Conservation (phyloP, 495 filamentous ascomycete species). For the Aspergillus nidulans region DNA sequence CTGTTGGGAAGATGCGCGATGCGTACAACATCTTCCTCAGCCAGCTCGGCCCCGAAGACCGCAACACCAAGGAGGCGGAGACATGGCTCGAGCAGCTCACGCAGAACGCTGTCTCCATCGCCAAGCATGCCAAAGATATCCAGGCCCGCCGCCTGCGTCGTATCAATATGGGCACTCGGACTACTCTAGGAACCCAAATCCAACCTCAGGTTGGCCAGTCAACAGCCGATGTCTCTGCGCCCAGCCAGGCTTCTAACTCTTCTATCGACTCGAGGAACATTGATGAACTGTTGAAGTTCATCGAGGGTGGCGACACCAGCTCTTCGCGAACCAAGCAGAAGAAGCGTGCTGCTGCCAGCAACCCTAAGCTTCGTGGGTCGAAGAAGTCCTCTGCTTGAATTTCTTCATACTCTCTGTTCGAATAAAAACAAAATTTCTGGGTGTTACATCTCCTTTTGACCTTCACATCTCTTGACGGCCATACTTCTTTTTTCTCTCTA, state of each 20-base stretch:
- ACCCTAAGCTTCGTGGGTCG: constrained; percentile 63
- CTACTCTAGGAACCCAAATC: constrained; percentile 46
- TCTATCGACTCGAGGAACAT: constrained; percentile 69
- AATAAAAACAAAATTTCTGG: constrained; percentile 14
- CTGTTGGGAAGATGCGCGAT: constrained; percentile 88
- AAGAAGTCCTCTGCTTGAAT: constrained; percentile 41
- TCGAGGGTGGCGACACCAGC: constrained; percentile 65
- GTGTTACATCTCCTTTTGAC: constrained; percentile 22
- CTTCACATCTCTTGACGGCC: constrained; percentile 33
- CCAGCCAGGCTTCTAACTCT: constrained; percentile 26
- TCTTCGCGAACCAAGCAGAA: constrained; percentile 52
- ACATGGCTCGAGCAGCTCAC: constrained; percentile 96
- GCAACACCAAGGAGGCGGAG: constrained; percentile 92
- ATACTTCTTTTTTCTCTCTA: constrained; percentile 28
- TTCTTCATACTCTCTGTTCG: constrained; percentile 11
- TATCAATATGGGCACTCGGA: constrained; percentile 53
- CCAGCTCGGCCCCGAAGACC: constrained; percentile 79
- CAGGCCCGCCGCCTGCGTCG: constrained; percentile 65
- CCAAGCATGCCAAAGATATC: constrained; percentile 84
- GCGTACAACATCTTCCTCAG: constrained; percentile 90
- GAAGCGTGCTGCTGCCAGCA: constrained; percentile 62
- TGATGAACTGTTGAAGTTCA: constrained; percentile 82
- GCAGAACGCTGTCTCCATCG: constrained; percentile 86
- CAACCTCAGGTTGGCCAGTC: constrained; percentile 54
- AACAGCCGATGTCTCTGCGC: constrained; percentile 38